Base-by-base conservation (phyloP, 495 filamentous ascomycete species). In the Usnea hakonensis region DNA sequence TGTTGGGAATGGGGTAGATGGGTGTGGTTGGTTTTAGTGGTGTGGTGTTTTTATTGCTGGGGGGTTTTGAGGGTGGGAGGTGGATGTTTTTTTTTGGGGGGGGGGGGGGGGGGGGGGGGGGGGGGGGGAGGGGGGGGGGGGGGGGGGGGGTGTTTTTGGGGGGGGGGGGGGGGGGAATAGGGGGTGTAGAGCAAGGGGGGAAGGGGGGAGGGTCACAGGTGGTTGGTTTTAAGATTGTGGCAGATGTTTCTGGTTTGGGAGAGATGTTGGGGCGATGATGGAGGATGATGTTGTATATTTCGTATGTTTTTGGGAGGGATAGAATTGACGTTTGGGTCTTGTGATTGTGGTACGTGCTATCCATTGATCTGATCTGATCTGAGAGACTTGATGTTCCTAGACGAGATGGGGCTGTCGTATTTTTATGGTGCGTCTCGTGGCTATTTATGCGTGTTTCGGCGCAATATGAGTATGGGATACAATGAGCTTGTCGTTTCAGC, bases 21-120 rank as follows among this genome's bases (percentile, higher is more conserved):
- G n/a, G n/a, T n/a, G n/a, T n/a, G n/a, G n/a, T n/a, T n/a, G n/a
- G n/a, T n/a, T n/a, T n/a, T n/a, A n/a, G n/a, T n/a, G n/a, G n/a
- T n/a, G n/a, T n/a, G n/a, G n/a, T n/a, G n/a, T n/a, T n/a, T n/a
- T n/a, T n/a, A n/a, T n/a, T n/a, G n/a, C n/a, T n/a, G 0, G 64
- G 65, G 9, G 74, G 26, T 13, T 5, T 5, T 36, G 26, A 81
- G 35, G 79, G 80, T 65, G 79, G 78, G 3, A 74, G 74, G 2
- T 38, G 83, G 32, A 74, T 73, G 60, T 89, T 87, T 63, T 90
- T 23, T 72, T 90, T 77, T 80, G 58, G 35, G 35, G 5, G 5
- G 35, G 35, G 35, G 43, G n/a, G n/a, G 8, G 43, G 23, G 9
- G 26, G 11, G 1, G 23, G 23, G 10, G 5, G 11, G 35, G 11